These are phyloP conservation scores for Oryza coarctata DNA, from an alignment of 176 grass and related monocot species.

Conservation along the genomic window DNA sequence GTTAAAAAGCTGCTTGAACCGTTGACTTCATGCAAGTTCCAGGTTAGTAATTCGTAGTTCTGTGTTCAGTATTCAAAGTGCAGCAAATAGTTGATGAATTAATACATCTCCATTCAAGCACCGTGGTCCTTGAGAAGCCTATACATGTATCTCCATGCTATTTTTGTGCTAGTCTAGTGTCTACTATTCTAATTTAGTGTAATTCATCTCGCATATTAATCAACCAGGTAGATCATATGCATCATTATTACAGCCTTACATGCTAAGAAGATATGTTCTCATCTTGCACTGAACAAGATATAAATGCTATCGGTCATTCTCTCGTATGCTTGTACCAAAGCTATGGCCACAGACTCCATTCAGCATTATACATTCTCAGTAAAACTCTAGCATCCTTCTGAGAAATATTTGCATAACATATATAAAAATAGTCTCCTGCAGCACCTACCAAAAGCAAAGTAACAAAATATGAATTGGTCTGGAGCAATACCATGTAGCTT, in stretches of 20 bases:
- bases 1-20: background rate
- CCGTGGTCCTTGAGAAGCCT: constrained; percentile 5
- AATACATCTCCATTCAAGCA: constrained; percentile 20
- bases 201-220: constrained; percentile 12
- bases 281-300: background rate
- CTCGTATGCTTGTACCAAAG: background rate
- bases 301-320: constrained; percentile 1
- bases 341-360: background rate
- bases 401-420: background rate
- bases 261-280: background rate
- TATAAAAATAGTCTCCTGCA: background rate
- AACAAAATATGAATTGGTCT: background rate
- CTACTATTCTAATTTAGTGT: constrained; percentile 11
- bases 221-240: background rate
- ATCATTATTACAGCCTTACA: background rate
- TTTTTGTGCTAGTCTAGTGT: background rate
- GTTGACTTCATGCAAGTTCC: constrained; percentile 8
- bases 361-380: constrained; percentile 4
- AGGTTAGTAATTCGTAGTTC: constrained; percentile 59
- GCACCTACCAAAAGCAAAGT: background rate
- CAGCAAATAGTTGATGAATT: constrained; percentile 47
- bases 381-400: constrained; percentile 7
- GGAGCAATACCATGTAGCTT: background rate
- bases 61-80: constrained; percentile 54
- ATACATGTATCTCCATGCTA: background rate